Base-by-base conservation (phyloP, 352 stramenopile genomes). In the Pythium diclinum region DNA sequence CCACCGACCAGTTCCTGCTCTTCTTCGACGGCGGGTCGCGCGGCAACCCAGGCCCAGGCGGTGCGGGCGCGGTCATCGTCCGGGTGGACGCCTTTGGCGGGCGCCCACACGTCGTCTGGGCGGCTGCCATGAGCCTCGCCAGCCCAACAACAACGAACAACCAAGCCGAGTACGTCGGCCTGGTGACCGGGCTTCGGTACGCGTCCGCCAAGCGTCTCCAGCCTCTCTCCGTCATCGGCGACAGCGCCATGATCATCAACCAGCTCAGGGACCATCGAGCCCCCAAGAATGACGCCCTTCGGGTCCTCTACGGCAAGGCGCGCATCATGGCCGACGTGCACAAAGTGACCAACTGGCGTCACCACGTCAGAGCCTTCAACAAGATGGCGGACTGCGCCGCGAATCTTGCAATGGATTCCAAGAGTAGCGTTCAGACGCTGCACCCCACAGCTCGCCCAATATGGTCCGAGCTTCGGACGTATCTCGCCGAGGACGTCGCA, bases 301-400 rank as follows among this genome's bases (percentile, higher is more conserved):
- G 34, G 3, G 4, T 3, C 3, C 11, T 52, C 6, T 52, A 59
- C 14, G 14, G 11, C 17, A 1, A 34, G 17, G 40, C 55, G 10
- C 19, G 19, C 19, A 10, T 32, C 8, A 4, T 52, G 10, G 36
- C 30, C 3, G 36, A 52, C 23, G 19, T 3, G 19, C 19, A 34
- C 0, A 0, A 3, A 7, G 19, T 44, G 30, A n/a, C 33, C 3
- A 1, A 9, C 3, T 61, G 55, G 36, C 10, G 16, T 17, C 55
- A 61, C 38, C 55, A 61, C 55, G 3, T 38, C 0, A 36, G 55
- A 0, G 38, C 34, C 3, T 21, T 9, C 55, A 61, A 61, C 40
- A 61, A 17, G 3, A 61, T 61, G 36, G 55, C 55, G 16, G 55
- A 61, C 38, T 7, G 6, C 11, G 38, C 38, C 19, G 55, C 55